phyloP scores from a whole-genome alignment of 805 yeast species.

The Blastobotrys americana region DNA sequence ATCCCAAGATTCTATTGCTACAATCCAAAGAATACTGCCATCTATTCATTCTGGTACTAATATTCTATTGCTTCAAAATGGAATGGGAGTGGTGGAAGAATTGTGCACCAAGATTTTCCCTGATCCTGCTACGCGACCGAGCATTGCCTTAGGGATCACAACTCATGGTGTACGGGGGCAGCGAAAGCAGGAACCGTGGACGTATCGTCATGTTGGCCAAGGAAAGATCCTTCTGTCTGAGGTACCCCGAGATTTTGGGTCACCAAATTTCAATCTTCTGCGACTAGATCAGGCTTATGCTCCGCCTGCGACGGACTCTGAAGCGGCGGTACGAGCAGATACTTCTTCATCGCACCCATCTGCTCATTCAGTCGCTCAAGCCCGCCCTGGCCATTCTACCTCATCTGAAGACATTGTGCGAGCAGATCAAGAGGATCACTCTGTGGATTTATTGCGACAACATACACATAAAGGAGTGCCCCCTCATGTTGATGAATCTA shows the following conservation, averaged over 20 bases:
- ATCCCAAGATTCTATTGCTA: constrained; percentile 61
- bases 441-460: background rate
- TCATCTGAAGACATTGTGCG: constrained; percentile 14
- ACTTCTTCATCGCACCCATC: constrained; percentile 1
- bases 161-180: constrained; percentile 72
- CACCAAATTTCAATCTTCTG: background rate
- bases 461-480: background rate
- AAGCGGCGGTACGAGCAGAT: constrained; percentile 10
- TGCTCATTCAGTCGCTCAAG: background rate
- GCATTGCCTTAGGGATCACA: constrained; percentile 64
- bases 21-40: constrained; percentile 49
- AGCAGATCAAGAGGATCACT: constrained; percentile 10
- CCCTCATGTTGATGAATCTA: background rate
- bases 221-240: constrained; percentile 57
- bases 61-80: constrained; percentile 74
- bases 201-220: constrained; percentile 60
- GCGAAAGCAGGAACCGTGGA: constrained; percentile 32
- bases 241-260: constrained; percentile 37
- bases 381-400: constrained; percentile 6
- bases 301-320: constrained; percentile 7
- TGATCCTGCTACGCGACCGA: constrained; percentile 40
- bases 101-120: constrained; percentile 52
- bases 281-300: background rate
- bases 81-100: constrained; percentile 61
- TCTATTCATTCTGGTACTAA: constrained; percentile 45